Evolutionary conservation across 371 early-diverging fungal genomes (phyloP), one percentile per base, ranked within the genome.

Genomic region (Rhizopus stolonifer): DNA sequence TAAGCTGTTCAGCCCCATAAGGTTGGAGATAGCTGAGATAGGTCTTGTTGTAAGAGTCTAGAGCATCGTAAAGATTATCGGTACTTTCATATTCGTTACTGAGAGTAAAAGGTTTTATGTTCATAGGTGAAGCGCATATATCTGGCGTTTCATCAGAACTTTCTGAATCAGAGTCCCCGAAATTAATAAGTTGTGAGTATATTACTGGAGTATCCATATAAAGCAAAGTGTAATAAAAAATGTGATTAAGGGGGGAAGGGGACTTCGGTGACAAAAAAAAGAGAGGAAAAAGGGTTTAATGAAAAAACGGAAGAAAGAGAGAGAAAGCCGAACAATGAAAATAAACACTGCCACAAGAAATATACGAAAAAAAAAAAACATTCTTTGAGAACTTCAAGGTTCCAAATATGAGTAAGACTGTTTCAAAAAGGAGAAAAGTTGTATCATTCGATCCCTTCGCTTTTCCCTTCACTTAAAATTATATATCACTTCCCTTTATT

Each of bases 131-230:
- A 14, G 4, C 4, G 14, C 15, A 36, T 36, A n/a, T 5, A 13
- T 4, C 13, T 42, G 42, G 21, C 21, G 15, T 21, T 19, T 42
- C 42, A 42, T 42, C 42, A 15, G 5, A 21, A 13, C 42, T 42
- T 19, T 42, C 42, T 19, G 42, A 9, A 32, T 61, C 61, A 23
- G 56, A 21, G 10, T 50, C 52, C 23, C 46, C 61, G n/a, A 61
- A 52, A 46, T 53, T 58, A 49, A 62, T 57, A 11, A 62, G 38
- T 21, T 62, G 63, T 31, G 63, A 49, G 17, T 57, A 62, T 19
- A 21, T 31, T 21, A 47, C 29, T 47, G 42, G 31, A 39, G 19
- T 23, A 26, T 49, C 49, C 36, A 49, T 49, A 23, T 19, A 50
- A 38, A 40, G n/a, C 24, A 15, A 40, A 39, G 15, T 21, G 2